A percentile compares a stretch with the other conserved stretches of the same genome.
These are phyloP conservation scores for Ampelocalamus luodianensis DNA, from an alignment of 176 grass and related monocot genomes.

Conservation along the genomic window DNA sequence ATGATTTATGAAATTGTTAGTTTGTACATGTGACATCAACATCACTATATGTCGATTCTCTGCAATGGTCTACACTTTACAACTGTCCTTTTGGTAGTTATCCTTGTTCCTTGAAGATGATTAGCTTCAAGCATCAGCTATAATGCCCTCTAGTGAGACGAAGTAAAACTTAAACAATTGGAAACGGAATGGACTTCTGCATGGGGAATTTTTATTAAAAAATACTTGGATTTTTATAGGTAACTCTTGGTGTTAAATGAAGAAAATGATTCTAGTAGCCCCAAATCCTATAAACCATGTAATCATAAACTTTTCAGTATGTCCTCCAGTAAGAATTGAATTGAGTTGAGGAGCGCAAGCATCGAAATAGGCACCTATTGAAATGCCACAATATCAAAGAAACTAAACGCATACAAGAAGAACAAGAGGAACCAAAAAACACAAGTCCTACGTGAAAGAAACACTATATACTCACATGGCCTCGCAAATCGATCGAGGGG, in stretches of 20 bases:
- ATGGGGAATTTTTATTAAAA: background rate
- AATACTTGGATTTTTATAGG: background rate
- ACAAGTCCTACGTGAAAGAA: background rate
- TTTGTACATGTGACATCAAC: conserved; percentile 4
- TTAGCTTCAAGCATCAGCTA: conserved; percentile 25
- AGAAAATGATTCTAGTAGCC: background rate
- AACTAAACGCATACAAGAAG: background rate
- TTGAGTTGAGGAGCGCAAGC: background rate
- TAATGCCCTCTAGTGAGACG: background rate
- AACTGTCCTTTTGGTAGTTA: background rate
- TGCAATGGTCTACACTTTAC: background rate
- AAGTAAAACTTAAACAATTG: conserved; percentile 2
- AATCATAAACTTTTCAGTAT: background rate
- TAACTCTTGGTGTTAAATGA: background rate
- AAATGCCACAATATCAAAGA: background rate
- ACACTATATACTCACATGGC: conserved; percentile 68
- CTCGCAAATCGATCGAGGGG: conserved; percentile 72
- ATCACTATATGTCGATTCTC: background rate
- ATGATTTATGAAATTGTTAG: conserved; percentile 16
- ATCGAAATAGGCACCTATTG: background rate
- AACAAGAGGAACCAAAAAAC: background rate
- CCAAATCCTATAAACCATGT: conserved; percentile 10
- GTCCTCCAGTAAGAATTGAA: background rate
- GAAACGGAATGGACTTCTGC: background rate
- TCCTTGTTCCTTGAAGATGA: background rate